Percentiles rank a stretch among this genome's conserved stretches.
Conservation (phyloP, 78 protist species). For the Paratrimastix pyriformis region DNA sequence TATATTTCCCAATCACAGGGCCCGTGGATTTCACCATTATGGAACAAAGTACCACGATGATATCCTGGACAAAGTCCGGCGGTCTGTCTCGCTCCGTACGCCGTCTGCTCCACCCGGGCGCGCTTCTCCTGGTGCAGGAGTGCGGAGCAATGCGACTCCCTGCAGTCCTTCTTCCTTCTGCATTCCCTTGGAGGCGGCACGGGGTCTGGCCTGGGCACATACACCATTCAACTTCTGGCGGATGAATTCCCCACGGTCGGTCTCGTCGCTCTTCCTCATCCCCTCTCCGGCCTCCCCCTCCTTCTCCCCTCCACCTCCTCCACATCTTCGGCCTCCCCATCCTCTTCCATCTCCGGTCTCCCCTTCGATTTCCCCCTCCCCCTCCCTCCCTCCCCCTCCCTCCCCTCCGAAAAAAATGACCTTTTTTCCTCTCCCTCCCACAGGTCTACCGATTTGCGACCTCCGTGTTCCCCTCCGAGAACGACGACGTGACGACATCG, state of each 20-base stretch:
- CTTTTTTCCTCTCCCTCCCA: too few species aligned
- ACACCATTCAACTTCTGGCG: slow-evolving; percentile 20
- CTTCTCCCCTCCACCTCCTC: neutral
- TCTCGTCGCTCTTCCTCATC: neutral
- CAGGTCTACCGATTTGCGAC: slow-evolving; percentile 31
- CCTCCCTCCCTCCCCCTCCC: slow-evolving; percentile 1
- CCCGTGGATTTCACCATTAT: slow-evolving; percentile 36
- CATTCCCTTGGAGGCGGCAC: slow-evolving; percentile 74
- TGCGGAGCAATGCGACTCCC: slow-evolving; percentile 54
- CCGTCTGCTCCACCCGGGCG: too few species aligned
- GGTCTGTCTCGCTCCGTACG: neutral
- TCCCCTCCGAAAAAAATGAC: too few species aligned
- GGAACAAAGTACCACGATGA: slow-evolving; percentile 37
- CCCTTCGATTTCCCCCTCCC: neutral
- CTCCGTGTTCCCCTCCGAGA: slow-evolving; percentile 46
- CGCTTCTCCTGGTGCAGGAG: slow-evolving; percentile 1
- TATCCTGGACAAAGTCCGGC: neutral
- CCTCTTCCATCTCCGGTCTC: neutral
- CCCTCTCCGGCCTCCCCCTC: neutral
- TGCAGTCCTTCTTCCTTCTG: slow-evolving; percentile 43
- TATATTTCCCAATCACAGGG: slow-evolving; percentile 2
- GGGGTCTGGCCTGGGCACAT: slow-evolving; percentile 74
- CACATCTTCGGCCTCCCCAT: neutral
- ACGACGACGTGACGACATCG: slow-evolving; percentile 62
- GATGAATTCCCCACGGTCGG: slow-evolving; percentile 25